Percentiles rank a stretch among this genome's conserved stretches.
Conservation (phyloP, 805 yeast genomes). For the Yamadazyma paraphyllophila region DNA sequence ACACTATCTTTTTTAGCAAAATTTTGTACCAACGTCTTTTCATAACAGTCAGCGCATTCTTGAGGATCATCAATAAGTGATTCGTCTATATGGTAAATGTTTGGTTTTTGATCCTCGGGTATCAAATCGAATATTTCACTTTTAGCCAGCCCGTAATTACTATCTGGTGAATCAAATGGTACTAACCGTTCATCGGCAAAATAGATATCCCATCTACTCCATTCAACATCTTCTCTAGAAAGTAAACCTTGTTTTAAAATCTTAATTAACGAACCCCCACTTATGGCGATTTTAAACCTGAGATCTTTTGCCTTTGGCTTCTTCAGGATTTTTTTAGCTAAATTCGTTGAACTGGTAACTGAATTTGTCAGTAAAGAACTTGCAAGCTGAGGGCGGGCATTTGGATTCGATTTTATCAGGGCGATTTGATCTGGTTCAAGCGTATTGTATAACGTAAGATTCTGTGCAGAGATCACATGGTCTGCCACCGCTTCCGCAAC, state of each 20-base stretch:
- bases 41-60: slow-evolving; percentile 93
- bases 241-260: slow-evolving; percentile 85
- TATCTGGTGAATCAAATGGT: slow-evolving; percentile 76
- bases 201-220: slow-evolving; percentile 95
- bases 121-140: slow-evolving; percentile 74
- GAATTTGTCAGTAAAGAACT: slow-evolving; percentile 12
- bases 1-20: slow-evolving; percentile 97
- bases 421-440: slow-evolving; percentile 34
- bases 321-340: slow-evolving; percentile 20
- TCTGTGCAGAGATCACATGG: slow-evolving; percentile 87
- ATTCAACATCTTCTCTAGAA: slow-evolving; percentile 60
- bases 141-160: slow-evolving; percentile 89
- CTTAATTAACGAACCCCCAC: slow-evolving; percentile 89
- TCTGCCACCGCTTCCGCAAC: slow-evolving; percentile 98
- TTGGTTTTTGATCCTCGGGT: slow-evolving; percentile 56
- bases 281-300: slow-evolving; percentile 84
- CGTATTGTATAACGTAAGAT: slow-evolving; percentile 55
- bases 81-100: slow-evolving; percentile 81
- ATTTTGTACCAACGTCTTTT: slow-evolving; percentile 77
- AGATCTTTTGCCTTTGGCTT: slow-evolving; percentile 57
- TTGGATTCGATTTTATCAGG: slow-evolving; percentile 26
- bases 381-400: slow-evolving; percentile 13
- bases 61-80: slow-evolving; percentile 71
- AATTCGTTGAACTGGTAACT: slow-evolving; percentile 1
- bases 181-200: slow-evolving; percentile 96